phyloP scores from a whole-genome alignment of 169 alveolate genomes.

The Cryptosporidium canis region DNA sequence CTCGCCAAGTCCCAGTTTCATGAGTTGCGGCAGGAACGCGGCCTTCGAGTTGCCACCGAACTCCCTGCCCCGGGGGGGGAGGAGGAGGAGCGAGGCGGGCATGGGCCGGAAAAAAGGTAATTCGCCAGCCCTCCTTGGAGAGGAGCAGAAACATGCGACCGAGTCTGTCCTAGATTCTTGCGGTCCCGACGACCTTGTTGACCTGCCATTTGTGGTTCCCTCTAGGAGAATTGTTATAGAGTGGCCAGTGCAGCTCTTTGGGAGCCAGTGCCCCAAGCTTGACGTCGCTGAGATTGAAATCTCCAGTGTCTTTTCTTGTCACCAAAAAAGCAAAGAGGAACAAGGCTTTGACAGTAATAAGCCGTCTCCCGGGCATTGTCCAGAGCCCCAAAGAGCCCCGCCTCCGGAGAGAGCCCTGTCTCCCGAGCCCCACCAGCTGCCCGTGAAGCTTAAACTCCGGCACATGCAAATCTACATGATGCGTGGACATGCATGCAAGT shows the following conservation, averaged over 20 bases:
- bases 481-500: conserved; percentile 10
- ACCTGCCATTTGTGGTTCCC: conserved; percentile 29
- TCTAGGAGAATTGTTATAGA: conserved; percentile 27
- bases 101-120: background rate
- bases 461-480: background rate
- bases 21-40: too few species aligned
- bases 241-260: conserved; percentile 16
- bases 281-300: background rate
- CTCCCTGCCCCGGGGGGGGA: too few species aligned
- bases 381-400: background rate
- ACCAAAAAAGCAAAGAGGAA: too few species aligned
- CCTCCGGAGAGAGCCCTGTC: background rate
- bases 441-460: background rate
- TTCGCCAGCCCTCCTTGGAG: background rate
- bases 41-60: too few species aligned
- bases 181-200: background rate
- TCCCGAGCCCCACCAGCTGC: background rate
- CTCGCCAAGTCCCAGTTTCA: too few species aligned
- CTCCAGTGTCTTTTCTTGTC: too few species aligned
- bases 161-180: background rate
- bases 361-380: too few species aligned
- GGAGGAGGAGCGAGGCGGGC: too few species aligned
- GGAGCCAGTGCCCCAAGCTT: background rate
- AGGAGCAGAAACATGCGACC: background rate
- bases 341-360: too few species aligned